A percentile compares a stretch with the other conserved stretches of the same genome.
Conservation (phyloP, 2,329 filamentous ascomycete genomes). For the Ceratocystis papillata region DNA sequence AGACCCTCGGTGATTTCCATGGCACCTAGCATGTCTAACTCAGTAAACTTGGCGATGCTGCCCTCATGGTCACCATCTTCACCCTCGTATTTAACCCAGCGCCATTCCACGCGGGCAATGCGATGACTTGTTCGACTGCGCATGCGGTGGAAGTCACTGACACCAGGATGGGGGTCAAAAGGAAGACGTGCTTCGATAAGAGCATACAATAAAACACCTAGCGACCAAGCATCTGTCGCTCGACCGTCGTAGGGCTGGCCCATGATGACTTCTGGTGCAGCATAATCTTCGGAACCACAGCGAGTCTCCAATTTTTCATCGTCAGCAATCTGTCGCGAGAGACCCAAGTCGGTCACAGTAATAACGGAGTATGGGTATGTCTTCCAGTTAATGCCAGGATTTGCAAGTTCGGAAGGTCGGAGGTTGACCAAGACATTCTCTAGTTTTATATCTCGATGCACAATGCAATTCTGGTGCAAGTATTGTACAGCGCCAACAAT, state of each 20-base stretch:
- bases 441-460: slow-evolving; percentile 94
- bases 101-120: slow-evolving; percentile 94
- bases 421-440: slow-evolving; percentile 93
- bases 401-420: slow-evolving; percentile 54
- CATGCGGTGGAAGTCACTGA: slow-evolving; percentile 64
- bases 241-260: slow-evolving; percentile 90
- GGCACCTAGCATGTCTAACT: slow-evolving; percentile 59
- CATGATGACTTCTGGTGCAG: slow-evolving; percentile 90
- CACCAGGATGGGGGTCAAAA: slow-evolving; percentile 79
- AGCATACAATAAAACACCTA: slow-evolving; percentile 86
- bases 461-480: slow-evolving; percentile 73
- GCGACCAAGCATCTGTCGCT: slow-evolving; percentile 84
- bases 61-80: slow-evolving; percentile 78
- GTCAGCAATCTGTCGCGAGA: slow-evolving; percentile 74
- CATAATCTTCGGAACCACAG: slow-evolving; percentile 94
- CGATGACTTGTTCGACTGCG: slow-evolving; percentile 76
- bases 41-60: slow-evolving; percentile 49
- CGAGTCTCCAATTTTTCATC: slow-evolving; percentile 85
- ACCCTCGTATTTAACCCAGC: slow-evolving; percentile 77
- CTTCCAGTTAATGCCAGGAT: slow-evolving; percentile 54
- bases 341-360: slow-evolving; percentile 81
- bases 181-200: slow-evolving; percentile 86
- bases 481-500: slow-evolving; percentile 76
- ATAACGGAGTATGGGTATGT: slow-evolving; percentile 72
- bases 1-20: slow-evolving; percentile 73